Percentiles rank a stretch among this genome's conserved stretches.
phyloP scores from a whole-genome alignment of 176 grass and related monocot genomes.

The Hsuehochloa calcarea region DNA sequence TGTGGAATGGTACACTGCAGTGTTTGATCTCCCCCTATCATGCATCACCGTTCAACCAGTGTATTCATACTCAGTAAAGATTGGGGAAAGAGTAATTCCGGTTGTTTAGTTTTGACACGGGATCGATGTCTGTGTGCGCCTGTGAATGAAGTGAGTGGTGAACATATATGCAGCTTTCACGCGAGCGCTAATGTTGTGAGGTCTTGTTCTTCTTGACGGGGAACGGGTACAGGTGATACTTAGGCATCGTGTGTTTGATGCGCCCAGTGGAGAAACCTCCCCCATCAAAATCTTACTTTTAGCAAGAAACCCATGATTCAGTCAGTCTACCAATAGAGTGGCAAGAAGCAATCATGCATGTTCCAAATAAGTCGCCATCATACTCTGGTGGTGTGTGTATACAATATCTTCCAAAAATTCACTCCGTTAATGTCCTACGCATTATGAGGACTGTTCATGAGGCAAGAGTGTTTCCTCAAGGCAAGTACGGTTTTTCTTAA shows the following conservation, averaged over 20 bases:
- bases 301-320: constrained; percentile 1
- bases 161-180: neutral
- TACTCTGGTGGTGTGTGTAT: neutral
- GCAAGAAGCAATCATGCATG: neutral
- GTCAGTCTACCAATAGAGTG: neutral
- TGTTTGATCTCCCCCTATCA: neutral
- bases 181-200: neutral
- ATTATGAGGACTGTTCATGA: neutral
- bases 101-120: no score
- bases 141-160: no score
- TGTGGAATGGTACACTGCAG: neutral
- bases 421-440: neutral
- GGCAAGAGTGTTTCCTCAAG: neutral
- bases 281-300: neutral
- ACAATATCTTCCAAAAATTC: neutral
- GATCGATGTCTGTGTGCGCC: no score
- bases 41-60: no score
- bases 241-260: neutral
- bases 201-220: neutral
- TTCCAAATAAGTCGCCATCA: neutral
- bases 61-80: no score
- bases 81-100: no score
- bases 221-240: neutral
- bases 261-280: neutral
- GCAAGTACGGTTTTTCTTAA: neutral